Evolutionary conservation across 2,329 filamentous ascomycete genomes (phyloP).

Genomic region (Trichoderma cornu-damae): DNA sequence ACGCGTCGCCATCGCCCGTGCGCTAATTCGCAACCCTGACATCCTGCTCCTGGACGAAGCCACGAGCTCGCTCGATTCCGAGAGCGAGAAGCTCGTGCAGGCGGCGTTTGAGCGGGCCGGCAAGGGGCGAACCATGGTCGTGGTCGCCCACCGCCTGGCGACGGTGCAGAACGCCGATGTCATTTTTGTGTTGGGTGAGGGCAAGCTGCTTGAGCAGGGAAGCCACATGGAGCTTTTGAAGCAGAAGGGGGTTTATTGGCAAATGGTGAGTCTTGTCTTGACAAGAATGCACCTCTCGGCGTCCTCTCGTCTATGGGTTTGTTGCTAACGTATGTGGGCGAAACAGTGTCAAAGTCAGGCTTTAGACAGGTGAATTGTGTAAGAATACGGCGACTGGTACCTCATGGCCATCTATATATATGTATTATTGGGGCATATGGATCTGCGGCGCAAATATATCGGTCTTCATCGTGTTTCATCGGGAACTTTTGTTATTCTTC

Average conservation of each 20-base stretch:
- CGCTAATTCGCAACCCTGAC: slow-evolving; percentile 60
- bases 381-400: not conserved
- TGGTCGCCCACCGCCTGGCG: slow-evolving; percentile 70
- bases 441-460: not conserved
- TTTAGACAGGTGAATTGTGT: slow-evolving; percentile 42
- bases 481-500: not conserved
- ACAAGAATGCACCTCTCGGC: not conserved
- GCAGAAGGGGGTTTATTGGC: slow-evolving; percentile 51
- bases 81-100: slow-evolving; percentile 59
- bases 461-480: not conserved
- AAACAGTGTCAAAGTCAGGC: slow-evolving; percentile 55
- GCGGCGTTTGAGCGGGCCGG: slow-evolving; percentile 61
- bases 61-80: slow-evolving; percentile 63
- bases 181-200: slow-evolving; percentile 71
- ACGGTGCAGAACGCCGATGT: slow-evolving; percentile 74
- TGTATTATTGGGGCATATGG: not conserved
- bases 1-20: slow-evolving; percentile 63
- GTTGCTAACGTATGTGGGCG: slow-evolving; percentile 24
- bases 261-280: slow-evolving; percentile 47
- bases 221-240: slow-evolving; percentile 48
- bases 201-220: slow-evolving; percentile 52
- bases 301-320: not conserved
- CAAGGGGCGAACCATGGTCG: slow-evolving; percentile 60
- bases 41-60: slow-evolving; percentile 68
- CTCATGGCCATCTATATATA: not conserved